phyloP scores from a whole-genome alignment of 2,329 filamentous ascomycete species.

The Xylariaceae sp. region DNA sequence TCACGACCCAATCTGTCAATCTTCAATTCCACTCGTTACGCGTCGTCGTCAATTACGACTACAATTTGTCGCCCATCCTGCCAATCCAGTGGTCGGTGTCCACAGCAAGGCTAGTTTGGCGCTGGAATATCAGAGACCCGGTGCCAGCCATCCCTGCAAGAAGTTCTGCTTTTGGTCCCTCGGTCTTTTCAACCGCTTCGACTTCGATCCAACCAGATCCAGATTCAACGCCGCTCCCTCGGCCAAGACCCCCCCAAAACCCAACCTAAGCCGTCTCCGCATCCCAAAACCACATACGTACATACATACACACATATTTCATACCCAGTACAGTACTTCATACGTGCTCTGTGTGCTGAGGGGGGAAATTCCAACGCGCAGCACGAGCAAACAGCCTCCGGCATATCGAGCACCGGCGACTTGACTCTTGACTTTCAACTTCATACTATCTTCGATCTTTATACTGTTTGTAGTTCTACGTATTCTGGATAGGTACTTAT shows the following conservation, averaged over 20 bases:
- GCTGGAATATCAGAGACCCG: constrained; percentile 7
- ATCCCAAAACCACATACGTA: constrained; percentile 8
- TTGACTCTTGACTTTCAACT: background rate
- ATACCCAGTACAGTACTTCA: too few relatives aligned
- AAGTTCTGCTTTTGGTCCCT: constrained; percentile 10
- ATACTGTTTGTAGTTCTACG: constrained; percentile 7
- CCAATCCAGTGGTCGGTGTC: constrained; percentile 7
- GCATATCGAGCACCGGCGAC: background rate
- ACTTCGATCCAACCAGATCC: constrained; percentile 4
- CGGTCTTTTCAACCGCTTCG: constrained; percentile 7
- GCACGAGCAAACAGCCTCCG: background rate
- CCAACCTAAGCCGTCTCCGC: constrained; percentile 13
- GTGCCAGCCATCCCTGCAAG: constrained; percentile 22
- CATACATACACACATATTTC: background rate
- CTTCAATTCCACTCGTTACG: constrained; percentile 3
- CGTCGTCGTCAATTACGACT: background rate
- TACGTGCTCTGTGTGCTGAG: too few relatives aligned
- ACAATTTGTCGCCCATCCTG: constrained; percentile 10
- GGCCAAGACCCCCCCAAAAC: constrained; percentile 3
- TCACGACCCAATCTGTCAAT: constrained; percentile 14
- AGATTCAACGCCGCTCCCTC: constrained; percentile 4
- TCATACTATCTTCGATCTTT: background rate
- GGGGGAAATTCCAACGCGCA: background rate
- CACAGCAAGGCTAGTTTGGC: constrained; percentile 12
- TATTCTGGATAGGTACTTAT: background rate